A percentile compares a stretch with the other conserved stretches of the same genome.
Evolutionary conservation across 2,329 filamentous ascomycete genomes (phyloP).

Genomic region (Pseudodiploospora longispora): DNA sequence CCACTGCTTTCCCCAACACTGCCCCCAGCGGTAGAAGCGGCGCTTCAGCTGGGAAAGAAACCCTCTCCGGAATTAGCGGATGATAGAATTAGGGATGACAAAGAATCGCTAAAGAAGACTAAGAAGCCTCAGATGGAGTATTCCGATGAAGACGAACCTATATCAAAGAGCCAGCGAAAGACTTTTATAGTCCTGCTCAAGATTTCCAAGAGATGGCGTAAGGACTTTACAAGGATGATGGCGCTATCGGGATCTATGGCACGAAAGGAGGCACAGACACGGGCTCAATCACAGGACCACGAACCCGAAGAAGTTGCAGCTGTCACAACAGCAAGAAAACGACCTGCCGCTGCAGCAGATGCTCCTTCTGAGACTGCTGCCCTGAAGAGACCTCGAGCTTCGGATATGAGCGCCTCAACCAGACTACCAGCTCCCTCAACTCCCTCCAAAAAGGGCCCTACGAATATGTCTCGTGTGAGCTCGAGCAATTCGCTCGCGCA

Average conservation of each 20-base stretch:
- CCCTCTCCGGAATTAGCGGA: conserved; percentile 15
- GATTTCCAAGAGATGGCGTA: conserved; percentile 38
- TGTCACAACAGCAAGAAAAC: conserved; percentile 36
- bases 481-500: conserved; percentile 45
- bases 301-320: conserved; percentile 31
- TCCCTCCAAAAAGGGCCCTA: conserved; percentile 41
- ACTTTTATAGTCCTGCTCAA: conserved; percentile 37
- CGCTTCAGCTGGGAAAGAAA: conserved; percentile 25
- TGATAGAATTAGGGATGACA: conserved; percentile 12
- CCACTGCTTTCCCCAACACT: conserved; percentile 48
- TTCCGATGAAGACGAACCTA: conserved; percentile 24
- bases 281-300: conserved; percentile 20
- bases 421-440: conserved; percentile 37
- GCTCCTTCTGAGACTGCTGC: conserved; percentile 26
- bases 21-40: conserved; percentile 41
- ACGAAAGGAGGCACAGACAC: conserved; percentile 25
- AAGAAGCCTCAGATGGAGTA: conserved; percentile 21
- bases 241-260: conserved; percentile 27
- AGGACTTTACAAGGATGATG: conserved; percentile 38
- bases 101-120: conserved; percentile 14
- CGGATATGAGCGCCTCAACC: conserved; percentile 28
- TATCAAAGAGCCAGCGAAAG: conserved; percentile 16
- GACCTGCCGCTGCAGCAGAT: conserved; percentile 32
- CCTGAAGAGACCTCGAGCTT: conserved; percentile 34
- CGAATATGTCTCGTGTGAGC: conserved; percentile 44